Conservation (phyloP, 2,329 filamentous ascomycete genomes). For the Aspergillus niger region DNA sequence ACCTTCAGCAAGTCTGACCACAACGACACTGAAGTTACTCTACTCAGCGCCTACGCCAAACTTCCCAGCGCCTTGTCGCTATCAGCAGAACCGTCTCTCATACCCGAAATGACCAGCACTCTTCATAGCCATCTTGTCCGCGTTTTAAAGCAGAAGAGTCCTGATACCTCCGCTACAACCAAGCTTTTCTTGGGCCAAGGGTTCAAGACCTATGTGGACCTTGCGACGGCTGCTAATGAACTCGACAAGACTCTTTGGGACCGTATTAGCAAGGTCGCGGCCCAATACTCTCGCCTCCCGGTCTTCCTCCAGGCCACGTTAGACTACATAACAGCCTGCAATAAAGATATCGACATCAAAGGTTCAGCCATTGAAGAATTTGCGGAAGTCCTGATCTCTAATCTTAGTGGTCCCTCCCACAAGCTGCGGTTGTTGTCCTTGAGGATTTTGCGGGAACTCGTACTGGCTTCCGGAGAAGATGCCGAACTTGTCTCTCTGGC, state of each 20-base stretch:
- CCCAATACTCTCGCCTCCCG: slow-evolving; percentile 64
- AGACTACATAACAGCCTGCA: slow-evolving; percentile 47
- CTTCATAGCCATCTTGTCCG: slow-evolving; percentile 67
- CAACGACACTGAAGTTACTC: slow-evolving; percentile 62
- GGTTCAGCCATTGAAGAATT: slow-evolving; percentile 63
- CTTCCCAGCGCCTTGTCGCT: slow-evolving; percentile 64
- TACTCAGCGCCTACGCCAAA: slow-evolving; percentile 67
- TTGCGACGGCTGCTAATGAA: slow-evolving; percentile 61
- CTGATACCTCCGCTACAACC: slow-evolving; percentile 63
- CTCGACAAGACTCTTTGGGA: slow-evolving; percentile 65
- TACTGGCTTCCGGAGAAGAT: slow-evolving; percentile 50
- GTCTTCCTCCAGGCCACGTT: slow-evolving; percentile 68
- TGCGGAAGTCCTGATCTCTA: slow-evolving; percentile 66
- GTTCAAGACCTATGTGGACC: slow-evolving; percentile 70
- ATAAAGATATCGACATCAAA: slow-evolving; percentile 38
- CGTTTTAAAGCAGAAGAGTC: slow-evolving; percentile 63
- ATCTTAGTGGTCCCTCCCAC: slow-evolving; percentile 74
- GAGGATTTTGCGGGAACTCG: slow-evolving; percentile 65
- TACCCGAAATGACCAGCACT: slow-evolving; percentile 66
- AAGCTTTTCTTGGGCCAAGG: slow-evolving; percentile 74
- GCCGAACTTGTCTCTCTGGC: slow-evolving; percentile 58
- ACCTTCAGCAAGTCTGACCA: slow-evolving; percentile 58
- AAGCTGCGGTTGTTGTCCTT: slow-evolving; percentile 72
- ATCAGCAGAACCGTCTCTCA: slow-evolving; percentile 61
- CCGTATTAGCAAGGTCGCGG: slow-evolving; percentile 65